Percentiles rank a stretch among this genome's conserved stretches.
These are phyloP conservation scores for Crithidia fasciculata DNA, from an alignment of 208 protist genomes.

Conservation along the genomic window DNA sequence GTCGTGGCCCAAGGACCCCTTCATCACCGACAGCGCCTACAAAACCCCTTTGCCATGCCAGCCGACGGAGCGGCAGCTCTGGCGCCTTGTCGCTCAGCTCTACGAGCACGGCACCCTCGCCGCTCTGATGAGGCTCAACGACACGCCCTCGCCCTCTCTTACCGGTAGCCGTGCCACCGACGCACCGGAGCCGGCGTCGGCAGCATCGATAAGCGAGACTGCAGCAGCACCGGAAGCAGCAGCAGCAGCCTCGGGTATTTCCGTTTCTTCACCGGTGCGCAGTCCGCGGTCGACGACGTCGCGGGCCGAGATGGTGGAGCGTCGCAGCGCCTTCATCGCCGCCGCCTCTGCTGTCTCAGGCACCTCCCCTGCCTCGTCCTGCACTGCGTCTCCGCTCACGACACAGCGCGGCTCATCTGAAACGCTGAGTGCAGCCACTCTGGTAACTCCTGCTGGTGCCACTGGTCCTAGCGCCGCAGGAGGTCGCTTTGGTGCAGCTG, in stretches of 20 bases:
- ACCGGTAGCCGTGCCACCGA: not conserved
- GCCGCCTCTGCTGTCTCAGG: not conserved
- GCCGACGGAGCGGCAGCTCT: constrained; percentile 36
- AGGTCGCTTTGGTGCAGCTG: not conserved
- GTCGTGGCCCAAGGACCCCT: constrained; percentile 28
- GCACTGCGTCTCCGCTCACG: not conserved
- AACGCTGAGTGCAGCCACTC: not conserved
- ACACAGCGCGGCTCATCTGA: not conserved
- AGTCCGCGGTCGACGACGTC: not conserved
- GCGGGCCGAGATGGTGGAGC: constrained; percentile 9
- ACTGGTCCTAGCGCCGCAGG: not conserved
- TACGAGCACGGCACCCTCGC: constrained; percentile 20
- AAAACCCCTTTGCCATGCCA: constrained; percentile 37
- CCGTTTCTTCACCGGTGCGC: not conserved
- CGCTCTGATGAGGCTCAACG: constrained; percentile 16
- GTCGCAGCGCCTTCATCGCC: constrained; percentile 13
- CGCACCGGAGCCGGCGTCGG: not conserved
- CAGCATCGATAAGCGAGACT: too few species aligned
- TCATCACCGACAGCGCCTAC: constrained; percentile 37
- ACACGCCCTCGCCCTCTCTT: not conserved
- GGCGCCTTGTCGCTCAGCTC: constrained; percentile 33
- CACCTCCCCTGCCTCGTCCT: not conserved
- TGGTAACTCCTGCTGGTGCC: not conserved
- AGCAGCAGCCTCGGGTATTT: too few species aligned
- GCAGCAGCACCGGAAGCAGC: too few species aligned